A percentile compares a stretch with the other conserved stretches of the same genome.
phyloP scores from a whole-genome alignment of 208 protist species.

The Trypanosoma vivax region DNA sequence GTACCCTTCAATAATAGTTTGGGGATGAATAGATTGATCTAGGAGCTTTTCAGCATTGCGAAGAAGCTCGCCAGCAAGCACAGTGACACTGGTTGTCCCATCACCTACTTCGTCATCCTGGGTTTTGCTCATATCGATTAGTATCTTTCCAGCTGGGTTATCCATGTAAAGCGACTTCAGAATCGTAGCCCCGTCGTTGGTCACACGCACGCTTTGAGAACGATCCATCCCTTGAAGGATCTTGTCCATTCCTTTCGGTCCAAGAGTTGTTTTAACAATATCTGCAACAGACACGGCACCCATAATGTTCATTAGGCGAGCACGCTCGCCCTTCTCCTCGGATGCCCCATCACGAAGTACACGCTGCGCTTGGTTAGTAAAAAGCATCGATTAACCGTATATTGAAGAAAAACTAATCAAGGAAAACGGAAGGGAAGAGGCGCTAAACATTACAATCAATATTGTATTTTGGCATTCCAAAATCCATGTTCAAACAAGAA shows the following conservation, averaged over 20 bases:
- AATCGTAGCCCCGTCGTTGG: slow-evolving; percentile 99
- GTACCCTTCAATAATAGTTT: slow-evolving; percentile 97
- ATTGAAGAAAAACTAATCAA: slow-evolving; percentile 18
- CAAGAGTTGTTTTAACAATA: slow-evolving; percentile 99
- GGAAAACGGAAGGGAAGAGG: slow-evolving; percentile 14
- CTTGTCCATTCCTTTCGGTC: slow-evolving; percentile 99
- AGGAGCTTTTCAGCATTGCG: slow-evolving; percentile 98
- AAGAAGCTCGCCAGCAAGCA: slow-evolving; percentile 98
- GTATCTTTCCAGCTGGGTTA: slow-evolving; percentile 98
- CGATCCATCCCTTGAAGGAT: slow-evolving; percentile 87
- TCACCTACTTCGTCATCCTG: slow-evolving; percentile 99
- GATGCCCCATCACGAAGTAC: slow-evolving; percentile 80
- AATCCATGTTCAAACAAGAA: too few relatives aligned
- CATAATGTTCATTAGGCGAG: slow-evolving; percentile 90
- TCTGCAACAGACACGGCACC: slow-evolving; percentile 91
- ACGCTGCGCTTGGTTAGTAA: slow-evolving; percentile 72
- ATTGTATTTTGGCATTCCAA: too few relatives aligned
- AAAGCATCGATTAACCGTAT: slow-evolving; percentile 51
- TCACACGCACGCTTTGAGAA: slow-evolving; percentile 91
- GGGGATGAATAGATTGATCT: slow-evolving; percentile 97
- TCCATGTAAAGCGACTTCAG: slow-evolving; percentile 98
- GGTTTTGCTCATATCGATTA: slow-evolving; percentile 98
- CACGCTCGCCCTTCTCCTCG: slow-evolving; percentile 91
- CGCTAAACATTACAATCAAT: too few relatives aligned
- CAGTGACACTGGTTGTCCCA: slow-evolving; percentile 98